Percentiles rank a stretch among this genome's conserved stretches.
Conservation (phyloP, 2,329 filamentous ascomycete species). For the Cordyceps tenuipes region DNA sequence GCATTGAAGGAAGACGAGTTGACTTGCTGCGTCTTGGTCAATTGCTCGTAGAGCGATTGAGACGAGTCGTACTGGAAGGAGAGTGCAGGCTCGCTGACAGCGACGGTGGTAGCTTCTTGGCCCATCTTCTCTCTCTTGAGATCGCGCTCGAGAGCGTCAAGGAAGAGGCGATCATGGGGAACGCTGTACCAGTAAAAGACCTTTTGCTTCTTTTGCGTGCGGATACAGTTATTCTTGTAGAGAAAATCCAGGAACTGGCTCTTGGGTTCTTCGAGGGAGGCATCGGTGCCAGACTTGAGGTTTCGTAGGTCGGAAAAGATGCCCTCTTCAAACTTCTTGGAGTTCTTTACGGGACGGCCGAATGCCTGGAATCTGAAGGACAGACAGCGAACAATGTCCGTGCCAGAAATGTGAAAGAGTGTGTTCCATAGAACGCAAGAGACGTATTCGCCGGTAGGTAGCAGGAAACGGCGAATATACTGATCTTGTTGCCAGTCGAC, state of each 20-base stretch:
- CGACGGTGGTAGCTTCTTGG: conserved; percentile 93
- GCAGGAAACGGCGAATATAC: conserved; percentile 89
- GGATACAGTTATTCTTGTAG: conserved; percentile 99
- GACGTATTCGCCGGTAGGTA: conserved; percentile 97
- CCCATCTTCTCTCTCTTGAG: conserved; percentile 99
- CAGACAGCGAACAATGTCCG: conserved; percentile 95
- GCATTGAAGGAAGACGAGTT: conserved; percentile 95
- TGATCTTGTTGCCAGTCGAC: conserved; percentile 97
- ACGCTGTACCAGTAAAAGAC: conserved; percentile 99
- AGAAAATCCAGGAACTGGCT: conserved; percentile 97
- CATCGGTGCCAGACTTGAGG: conserved; percentile 95
- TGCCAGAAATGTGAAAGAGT: conserved; percentile 97
- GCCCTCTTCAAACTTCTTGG: conserved; percentile 98
- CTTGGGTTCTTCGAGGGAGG: conserved; percentile 96
- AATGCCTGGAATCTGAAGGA: conserved; percentile 99
- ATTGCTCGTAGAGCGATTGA: conserved; percentile 96
- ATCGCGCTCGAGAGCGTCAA: conserved; percentile 94
- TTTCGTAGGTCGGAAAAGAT: conserved; percentile 99
- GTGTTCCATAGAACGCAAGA: conserved; percentile 98
- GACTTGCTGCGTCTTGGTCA: conserved; percentile 98
- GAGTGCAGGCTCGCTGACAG: conserved; percentile 90
- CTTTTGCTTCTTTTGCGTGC: conserved; percentile 99
- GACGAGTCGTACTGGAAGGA: conserved; percentile 99
- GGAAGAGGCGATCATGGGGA: conserved; percentile 91
- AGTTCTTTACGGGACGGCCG: conserved; percentile 96